These are phyloP conservation scores for Gentiana macrophylla DNA, from an alignment of 257 asterid species.

Conservation along the genomic window DNA sequence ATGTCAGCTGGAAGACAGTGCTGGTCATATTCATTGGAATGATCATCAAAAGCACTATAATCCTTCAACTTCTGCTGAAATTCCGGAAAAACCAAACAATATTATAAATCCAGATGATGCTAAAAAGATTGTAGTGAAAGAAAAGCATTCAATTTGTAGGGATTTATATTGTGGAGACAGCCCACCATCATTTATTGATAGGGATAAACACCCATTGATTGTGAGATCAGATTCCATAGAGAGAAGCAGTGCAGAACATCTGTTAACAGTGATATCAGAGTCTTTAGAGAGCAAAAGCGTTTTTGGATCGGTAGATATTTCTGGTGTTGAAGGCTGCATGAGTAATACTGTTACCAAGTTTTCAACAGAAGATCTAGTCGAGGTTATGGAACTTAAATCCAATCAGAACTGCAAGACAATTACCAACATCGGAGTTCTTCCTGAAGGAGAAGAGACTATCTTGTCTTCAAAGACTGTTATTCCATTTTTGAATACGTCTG, in stretches of 20 bases:
- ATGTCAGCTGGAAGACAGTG: slow-evolving; percentile 12
- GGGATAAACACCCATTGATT: slow-evolving; percentile 11
- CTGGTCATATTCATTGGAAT: slow-evolving; percentile 5
- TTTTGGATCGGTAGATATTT: slow-evolving; percentile 1
- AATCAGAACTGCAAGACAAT: background rate
- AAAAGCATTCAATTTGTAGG: slow-evolving; percentile 2
- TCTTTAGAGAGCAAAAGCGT: slow-evolving; percentile 5
- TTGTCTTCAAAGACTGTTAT: slow-evolving; percentile 13
- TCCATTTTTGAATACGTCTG: slow-evolving; percentile 10
- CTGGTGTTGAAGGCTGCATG: background rate
- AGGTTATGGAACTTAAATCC: slow-evolving; percentile 2
- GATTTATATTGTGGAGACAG: slow-evolving; percentile 10
- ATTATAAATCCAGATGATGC: slow-evolving; percentile 15
- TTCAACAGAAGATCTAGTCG: slow-evolving; percentile 1
- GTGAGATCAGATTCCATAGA: slow-evolving; percentile 10
- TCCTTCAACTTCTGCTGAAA: slow-evolving; percentile 6
- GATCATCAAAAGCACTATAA: slow-evolving; percentile 4
- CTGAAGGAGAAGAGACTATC: slow-evolving; percentile 14
- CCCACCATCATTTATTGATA: background rate
- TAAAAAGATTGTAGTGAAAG: slow-evolving; percentile 16
- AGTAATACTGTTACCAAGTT: background rate
- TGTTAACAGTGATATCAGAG: background rate
- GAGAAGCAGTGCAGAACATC: background rate
- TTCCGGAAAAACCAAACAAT: slow-evolving; percentile 13
- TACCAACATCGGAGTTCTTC: slow-evolving; percentile 8